Conservation (phyloP, 345 rosid species). For the Aquilaria malaccensis region DNA sequence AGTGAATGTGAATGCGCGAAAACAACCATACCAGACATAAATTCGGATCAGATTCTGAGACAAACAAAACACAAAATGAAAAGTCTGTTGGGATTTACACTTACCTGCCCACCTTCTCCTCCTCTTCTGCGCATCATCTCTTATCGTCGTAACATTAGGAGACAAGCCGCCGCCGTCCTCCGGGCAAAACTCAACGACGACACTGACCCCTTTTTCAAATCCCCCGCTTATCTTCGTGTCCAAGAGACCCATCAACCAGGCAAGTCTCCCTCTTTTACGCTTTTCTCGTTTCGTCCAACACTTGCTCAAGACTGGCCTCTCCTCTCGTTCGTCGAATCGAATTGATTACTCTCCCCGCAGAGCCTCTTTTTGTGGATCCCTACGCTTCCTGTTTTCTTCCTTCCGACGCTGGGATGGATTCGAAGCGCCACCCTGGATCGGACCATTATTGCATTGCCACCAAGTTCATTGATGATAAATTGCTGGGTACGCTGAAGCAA, state of each 20-base stretch:
- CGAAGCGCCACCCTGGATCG: conserved; percentile 19
- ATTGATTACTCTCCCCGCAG: too few species aligned
- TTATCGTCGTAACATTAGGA: conserved; percentile 13
- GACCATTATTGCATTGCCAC: conserved; percentile 74
- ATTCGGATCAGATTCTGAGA: too few species aligned
- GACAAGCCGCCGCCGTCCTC: conserved; percentile 14
- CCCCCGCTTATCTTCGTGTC: conserved; percentile 76
- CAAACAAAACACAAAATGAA: conserved; percentile 13
- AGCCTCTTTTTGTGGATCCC: conserved; percentile 29
- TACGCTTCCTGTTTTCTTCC: conserved; percentile 78
- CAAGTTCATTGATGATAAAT: conserved; percentile 74
- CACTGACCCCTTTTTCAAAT: conserved; percentile 48
- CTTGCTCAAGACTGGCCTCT: too few species aligned
- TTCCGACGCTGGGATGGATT: conserved; percentile 21
- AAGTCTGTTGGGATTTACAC: conserved; percentile 15
- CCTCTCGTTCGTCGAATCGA: too few species aligned
- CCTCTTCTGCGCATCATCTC: conserved; percentile 7
- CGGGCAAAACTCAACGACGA: conserved; percentile 42
- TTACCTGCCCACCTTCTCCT: conserved; percentile 1
- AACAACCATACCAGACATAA: too few species aligned
- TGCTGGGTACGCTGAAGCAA: conserved; percentile 45
- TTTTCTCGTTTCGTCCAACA: conserved; percentile 32
- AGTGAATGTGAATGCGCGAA: too few species aligned
- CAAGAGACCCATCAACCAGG: conserved; percentile 61
- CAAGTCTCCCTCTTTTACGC: conserved; percentile 30